Percentiles rank a stretch among this genome's conserved stretches.
phyloP scores from a whole-genome alignment of 768 basidiomycete species.

The Auriculariales sp. region DNA sequence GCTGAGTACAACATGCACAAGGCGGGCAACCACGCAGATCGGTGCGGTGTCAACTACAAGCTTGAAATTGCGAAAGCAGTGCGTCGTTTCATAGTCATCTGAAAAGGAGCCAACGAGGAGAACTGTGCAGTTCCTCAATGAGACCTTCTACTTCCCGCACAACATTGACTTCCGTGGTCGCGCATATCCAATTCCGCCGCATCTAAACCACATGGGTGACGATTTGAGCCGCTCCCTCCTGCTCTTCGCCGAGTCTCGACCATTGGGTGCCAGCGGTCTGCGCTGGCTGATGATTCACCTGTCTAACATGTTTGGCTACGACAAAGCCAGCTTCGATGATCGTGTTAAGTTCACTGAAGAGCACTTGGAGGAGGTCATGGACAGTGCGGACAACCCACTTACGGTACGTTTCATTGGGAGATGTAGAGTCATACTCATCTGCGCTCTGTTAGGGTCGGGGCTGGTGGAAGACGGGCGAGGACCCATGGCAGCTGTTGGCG shows the following conservation, averaged over 20 bases:
- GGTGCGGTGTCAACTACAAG: slow-evolving; percentile 91
- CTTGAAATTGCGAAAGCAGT: slow-evolving; percentile 90
- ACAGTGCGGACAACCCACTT: slow-evolving; percentile 70
- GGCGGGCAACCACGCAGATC: slow-evolving; percentile 76
- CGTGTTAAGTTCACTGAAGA: slow-evolving; percentile 68
- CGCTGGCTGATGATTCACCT: slow-evolving; percentile 94
- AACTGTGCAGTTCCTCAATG: slow-evolving; percentile 57
- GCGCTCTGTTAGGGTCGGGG: slow-evolving; percentile 56
- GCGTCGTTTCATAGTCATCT: slow-evolving; percentile 22
- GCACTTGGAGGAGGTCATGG: slow-evolving; percentile 62
- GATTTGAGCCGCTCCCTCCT: slow-evolving; percentile 83
- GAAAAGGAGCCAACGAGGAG: neutral
- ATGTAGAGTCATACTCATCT: no score
- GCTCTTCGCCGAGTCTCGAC: slow-evolving; percentile 63
- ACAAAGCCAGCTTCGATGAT: slow-evolving; percentile 90
- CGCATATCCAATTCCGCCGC: slow-evolving; percentile 91
- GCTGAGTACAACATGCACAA: slow-evolving; percentile 41
- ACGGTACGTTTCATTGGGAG: slow-evolving; percentile 36
- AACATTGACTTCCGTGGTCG: slow-evolving; percentile 96
- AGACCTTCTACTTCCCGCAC: slow-evolving; percentile 84
- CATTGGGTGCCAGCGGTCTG: slow-evolving; percentile 71
- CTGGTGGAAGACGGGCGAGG: slow-evolving; percentile 89
- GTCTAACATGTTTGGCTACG: slow-evolving; percentile 84
- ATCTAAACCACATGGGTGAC: slow-evolving; percentile 91
- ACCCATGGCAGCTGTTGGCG: slow-evolving; percentile 96